Conservation (phyloP, 140 eudicot genomes). For the Bidens hawaiensis region DNA sequence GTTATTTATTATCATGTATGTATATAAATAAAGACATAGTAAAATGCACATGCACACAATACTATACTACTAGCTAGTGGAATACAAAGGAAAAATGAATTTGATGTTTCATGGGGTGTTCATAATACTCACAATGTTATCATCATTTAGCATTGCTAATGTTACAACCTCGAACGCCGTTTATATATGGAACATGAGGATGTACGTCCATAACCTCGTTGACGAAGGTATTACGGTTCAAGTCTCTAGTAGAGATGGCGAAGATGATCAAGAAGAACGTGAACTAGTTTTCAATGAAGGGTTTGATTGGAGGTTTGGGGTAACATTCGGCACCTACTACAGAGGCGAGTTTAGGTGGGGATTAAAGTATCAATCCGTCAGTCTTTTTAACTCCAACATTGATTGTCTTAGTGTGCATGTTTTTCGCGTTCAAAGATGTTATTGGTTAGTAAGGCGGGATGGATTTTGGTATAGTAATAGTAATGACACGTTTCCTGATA, state of each 20-base stretch:
- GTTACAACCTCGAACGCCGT: neutral
- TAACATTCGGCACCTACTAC: neutral
- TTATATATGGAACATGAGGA: neutral
- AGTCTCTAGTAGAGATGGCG: neutral
- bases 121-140: neutral
- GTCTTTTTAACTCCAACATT: neutral
- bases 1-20: no score
- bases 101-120: neutral
- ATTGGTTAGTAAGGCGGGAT: conserved; percentile 6
- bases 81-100: neutral
- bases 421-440: conserved; percentile 2
- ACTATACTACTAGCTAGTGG: no score
- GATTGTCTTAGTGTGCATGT: neutral
- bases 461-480: neutral
- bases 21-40: no score
- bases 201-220: neutral
- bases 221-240: neutral
- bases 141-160: neutral
- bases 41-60: no score
- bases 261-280: neutral
- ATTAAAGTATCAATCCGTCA: neutral
- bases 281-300: neutral
- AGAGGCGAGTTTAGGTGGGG: conserved; percentile 7
- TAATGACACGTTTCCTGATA: neutral
- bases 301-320: conserved; percentile 13